Evolutionary conservation across 768 basidiomycete species (phyloP), one percentile per base, ranked within the genome.

Genomic region (Amanita rubescens): DNA sequence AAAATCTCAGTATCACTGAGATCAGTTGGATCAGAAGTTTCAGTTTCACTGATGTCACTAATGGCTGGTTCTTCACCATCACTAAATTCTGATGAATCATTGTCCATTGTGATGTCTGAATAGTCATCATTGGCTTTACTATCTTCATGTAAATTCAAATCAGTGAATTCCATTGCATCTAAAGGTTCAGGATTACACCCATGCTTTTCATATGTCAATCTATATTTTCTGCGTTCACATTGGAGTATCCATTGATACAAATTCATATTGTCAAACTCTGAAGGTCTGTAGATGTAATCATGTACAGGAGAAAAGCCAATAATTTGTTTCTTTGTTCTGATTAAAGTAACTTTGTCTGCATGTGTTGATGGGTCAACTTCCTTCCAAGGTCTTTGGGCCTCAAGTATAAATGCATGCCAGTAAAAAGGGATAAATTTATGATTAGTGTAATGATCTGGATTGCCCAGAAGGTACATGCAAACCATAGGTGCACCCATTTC

Each of bases 401-500:
- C 63, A 15, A 34, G 9, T 0, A 73, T 62, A 64, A 55, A 74
- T 8, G 44, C 44, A 39, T 57, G 49, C 73, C 71, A 75, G 49
- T 57, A 69, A 25, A 71, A 65, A 5, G 59, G 34, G 1, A 61
- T 55, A 59, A 73, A 75, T 11, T 32, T 59, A 53, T 71, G 67
- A 70, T 48, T 68, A 58, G 27, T 6, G 44, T 71, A 69, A 30
- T 66, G 64, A 50, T 71, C 68, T n/a, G 64, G 66, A 55, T 62
- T 53, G 0, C 60, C 63, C 9, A 72, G 51, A 0, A 73, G 46
- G 44, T 73, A 73, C 55, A 69, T 56, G 10, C 56, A 64, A 0
- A 65, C 66, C 64, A 73, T 68, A 0, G 72, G 72, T 15, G 62
- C 63, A 0, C 73, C 72, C 12, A 74, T 64, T 55, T 74, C 71